These are phyloP conservation scores for Trichoderma guizhouense DNA, from an alignment of 2,329 filamentous ascomycete species.

Conservation along the genomic window DNA sequence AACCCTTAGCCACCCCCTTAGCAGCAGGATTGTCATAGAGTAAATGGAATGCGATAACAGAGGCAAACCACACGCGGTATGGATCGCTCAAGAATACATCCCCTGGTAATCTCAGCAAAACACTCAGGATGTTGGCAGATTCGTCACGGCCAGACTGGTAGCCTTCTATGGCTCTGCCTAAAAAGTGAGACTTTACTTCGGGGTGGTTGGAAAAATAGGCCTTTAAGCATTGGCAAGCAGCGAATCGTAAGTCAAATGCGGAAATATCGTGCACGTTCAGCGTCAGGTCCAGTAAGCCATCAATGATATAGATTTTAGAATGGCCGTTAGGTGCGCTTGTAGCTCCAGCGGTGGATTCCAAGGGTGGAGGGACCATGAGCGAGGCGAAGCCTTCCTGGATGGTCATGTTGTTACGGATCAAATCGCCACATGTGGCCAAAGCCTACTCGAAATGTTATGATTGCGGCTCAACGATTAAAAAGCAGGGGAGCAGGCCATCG, in stretches of 20 bases:
- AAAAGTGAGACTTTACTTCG: constrained; percentile 79
- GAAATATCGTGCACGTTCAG: constrained; percentile 64
- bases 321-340: constrained; percentile 49
- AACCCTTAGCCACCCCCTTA: constrained; percentile 73
- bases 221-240: constrained; percentile 86
- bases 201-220: constrained; percentile 84
- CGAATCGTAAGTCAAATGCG: constrained; percentile 75
- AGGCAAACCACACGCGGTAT: constrained; percentile 86
- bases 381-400: constrained; percentile 90
- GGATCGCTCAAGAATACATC: constrained; percentile 67
- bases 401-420: constrained; percentile 75
- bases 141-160: constrained; percentile 75
- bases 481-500: constrained; percentile 23
- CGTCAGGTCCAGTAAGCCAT: constrained; percentile 81
- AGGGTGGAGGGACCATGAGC: constrained; percentile 68
- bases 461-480: constrained; percentile 5
- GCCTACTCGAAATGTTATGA: constrained; percentile 50
- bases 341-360: constrained; percentile 28
- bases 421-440: constrained; percentile 78
- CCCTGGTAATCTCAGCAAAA: constrained; percentile 66
- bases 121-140: constrained; percentile 83
- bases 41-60: constrained; percentile 81
- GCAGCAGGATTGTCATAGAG: constrained; percentile 75
- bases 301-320: constrained; percentile 80
- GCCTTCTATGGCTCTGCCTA: constrained; percentile 83